Evolutionary conservation across 2,329 filamentous ascomycete genomes (phyloP), one percentile per base, ranked within the genome.

Genomic region (Bimuria novae-zelandiae): DNA sequence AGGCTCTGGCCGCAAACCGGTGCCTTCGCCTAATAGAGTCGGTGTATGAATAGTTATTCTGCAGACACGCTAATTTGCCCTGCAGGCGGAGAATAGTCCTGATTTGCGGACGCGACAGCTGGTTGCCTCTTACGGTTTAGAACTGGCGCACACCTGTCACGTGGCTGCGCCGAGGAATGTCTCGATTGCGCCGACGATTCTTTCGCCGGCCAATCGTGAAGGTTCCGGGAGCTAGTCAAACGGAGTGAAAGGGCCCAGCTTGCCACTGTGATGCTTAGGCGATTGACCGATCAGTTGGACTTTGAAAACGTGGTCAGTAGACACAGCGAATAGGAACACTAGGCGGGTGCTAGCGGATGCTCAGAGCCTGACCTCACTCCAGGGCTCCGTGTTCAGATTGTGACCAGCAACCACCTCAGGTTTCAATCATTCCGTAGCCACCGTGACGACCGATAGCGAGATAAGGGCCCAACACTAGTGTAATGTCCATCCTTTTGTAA

Each of bases 61-160:
- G 8, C 32, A 17, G 32, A 17, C 54, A 55, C 57, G 48, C 54
- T 54, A 59, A 36, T 42, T 25, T 14, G n/a, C 30, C 27, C 12
- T 56, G 49, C 50, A 56, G 49, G n/a, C 17, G 36, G 33, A 37
- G 56, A 60, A 67, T 64, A 52, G 61, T 65, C 54, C 33, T 69
- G 63, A 70, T 70, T 69, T 56, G 66, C 52, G 39, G 54, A 40
- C 5, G 25, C 32, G 12, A 42, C 46, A 46, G 23, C 35, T 45
- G 19, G 54, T 54, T 29, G 22, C 64, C 55, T 25, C 43, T 62
- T 65, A 41, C 39, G 55, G 67, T 51, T 48, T 64, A 68, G 63
- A 7, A 32, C 41, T 4, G 29, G 46, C 27, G 54, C 52, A 58
- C 47, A 19, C 6, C 10, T 33, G 32, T 33, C 23, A 33, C 32